Conservation (phyloP, 306 rosid species). For the Comarum palustre region DNA sequence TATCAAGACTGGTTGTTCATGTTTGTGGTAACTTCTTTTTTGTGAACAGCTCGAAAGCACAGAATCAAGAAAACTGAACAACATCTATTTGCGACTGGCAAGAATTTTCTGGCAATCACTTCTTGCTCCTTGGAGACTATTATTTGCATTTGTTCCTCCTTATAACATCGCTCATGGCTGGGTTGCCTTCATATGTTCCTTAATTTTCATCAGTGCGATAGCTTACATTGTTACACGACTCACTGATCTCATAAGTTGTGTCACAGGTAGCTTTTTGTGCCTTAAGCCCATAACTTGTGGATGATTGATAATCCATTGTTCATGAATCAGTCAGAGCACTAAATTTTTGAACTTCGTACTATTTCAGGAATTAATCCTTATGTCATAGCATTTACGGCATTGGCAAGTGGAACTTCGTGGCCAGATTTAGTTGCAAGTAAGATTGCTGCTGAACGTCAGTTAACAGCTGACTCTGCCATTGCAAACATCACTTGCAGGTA, state of each 20-base stretch:
- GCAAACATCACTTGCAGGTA: constrained; percentile 99
- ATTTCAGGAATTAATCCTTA: constrained; percentile 85
- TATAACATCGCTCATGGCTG: constrained; percentile 87
- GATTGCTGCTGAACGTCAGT: constrained; percentile 96
- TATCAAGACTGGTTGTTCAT: neutral
- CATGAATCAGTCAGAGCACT: constrained; percentile 9
- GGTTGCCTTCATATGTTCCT: constrained; percentile 78
- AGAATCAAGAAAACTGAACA: constrained; percentile 48
- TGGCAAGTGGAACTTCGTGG: constrained; percentile 95
- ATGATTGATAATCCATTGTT: constrained; percentile 20
- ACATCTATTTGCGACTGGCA: constrained; percentile 41
- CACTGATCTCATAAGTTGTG: constrained; percentile 94
- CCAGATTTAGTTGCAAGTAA: constrained; percentile 98
- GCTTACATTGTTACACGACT: constrained; percentile 74
- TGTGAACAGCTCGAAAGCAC: constrained; percentile 59
- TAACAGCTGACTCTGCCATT: constrained; percentile 92
- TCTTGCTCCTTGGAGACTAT: constrained; percentile 76
- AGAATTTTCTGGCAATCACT: constrained; percentile 57
- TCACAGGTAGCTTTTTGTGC: constrained; percentile 63
- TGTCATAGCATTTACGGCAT: constrained; percentile 90
- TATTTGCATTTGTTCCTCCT: constrained; percentile 90
- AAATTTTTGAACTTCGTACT: neutral
- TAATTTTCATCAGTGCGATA: constrained; percentile 82
- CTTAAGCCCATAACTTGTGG: neutral
- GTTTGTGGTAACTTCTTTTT: neutral